Conservation (phyloP, 2,329 filamentous ascomycete species). For the Colletotrichum sp. region DNA sequence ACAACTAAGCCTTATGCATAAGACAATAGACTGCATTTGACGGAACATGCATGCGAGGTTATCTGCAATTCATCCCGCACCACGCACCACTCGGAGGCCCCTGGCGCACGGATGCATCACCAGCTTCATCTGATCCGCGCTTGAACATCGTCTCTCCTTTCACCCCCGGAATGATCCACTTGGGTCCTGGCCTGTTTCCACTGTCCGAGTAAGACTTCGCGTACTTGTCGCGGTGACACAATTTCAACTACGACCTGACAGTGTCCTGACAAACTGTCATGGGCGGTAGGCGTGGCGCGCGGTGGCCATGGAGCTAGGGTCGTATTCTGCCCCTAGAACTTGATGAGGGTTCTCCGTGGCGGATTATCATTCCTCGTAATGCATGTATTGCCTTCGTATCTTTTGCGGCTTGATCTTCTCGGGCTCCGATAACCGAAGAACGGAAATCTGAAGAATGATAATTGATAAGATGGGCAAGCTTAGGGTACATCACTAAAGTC, state of each 20-base stretch:
- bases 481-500: neutral
- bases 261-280: slow-evolving; percentile 14
- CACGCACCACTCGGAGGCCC: neutral
- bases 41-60: neutral
- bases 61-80: neutral
- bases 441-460: neutral
- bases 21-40: neutral
- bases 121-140: neutral
- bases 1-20: neutral
- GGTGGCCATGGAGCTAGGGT: neutral
- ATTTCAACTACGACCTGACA: neutral
- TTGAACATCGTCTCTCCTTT: neutral
- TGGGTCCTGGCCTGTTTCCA: neutral
- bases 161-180: neutral
- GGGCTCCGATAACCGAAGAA: neutral
- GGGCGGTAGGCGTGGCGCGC: slow-evolving; percentile 3
- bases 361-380: neutral
- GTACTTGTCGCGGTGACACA: slow-evolving; percentile 8
- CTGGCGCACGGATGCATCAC: slow-evolving; percentile 4
- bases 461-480: neutral
- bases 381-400: neutral
- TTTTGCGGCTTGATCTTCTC: neutral
- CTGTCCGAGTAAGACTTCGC: neutral
- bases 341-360: neutral
- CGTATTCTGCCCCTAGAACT: neutral